Conservation (phyloP, 2,329 filamentous ascomycete species). For the Leptographium galeiforme region DNA sequence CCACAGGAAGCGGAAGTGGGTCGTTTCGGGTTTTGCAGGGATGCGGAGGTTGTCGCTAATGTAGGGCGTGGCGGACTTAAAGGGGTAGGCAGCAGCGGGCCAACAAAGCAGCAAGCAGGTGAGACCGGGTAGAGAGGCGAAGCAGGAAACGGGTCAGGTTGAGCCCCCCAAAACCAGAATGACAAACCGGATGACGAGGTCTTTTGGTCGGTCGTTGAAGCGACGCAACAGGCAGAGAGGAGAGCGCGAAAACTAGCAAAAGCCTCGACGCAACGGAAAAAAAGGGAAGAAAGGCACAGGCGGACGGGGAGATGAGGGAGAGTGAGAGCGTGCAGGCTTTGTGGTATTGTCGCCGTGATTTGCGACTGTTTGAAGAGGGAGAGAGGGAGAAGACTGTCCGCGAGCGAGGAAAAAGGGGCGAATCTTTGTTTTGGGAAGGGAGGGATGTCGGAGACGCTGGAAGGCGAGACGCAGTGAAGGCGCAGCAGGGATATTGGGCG, state of each 20-base stretch:
- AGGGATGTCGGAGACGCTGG: slow-evolving; percentile 7
- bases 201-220: neutral
- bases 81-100: neutral
- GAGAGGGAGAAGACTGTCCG: slow-evolving; percentile 1
- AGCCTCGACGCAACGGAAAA: slow-evolving; percentile 19
- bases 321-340: neutral
- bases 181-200: neutral
- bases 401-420: slow-evolving; percentile 3
- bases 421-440: slow-evolving; percentile 5
- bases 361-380: slow-evolving; percentile 7
- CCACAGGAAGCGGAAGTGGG: slow-evolving; percentile 3
- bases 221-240: neutral
- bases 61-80: slow-evolving; percentile 1
- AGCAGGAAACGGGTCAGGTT: neutral
- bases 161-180: neutral
- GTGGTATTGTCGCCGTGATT: slow-evolving; percentile 1
- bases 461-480: neutral
- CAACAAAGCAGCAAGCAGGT: neutral
- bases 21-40: slow-evolving; percentile 4
- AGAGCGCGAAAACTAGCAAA: slow-evolving; percentile 34
- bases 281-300: neutral
- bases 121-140: neutral
- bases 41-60: slow-evolving; percentile 4
- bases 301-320: neutral
- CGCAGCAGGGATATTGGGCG: neutral